phyloP scores from a whole-genome alignment of 495 filamentous ascomycete genomes.

The Aspergillus cristatus region DNA sequence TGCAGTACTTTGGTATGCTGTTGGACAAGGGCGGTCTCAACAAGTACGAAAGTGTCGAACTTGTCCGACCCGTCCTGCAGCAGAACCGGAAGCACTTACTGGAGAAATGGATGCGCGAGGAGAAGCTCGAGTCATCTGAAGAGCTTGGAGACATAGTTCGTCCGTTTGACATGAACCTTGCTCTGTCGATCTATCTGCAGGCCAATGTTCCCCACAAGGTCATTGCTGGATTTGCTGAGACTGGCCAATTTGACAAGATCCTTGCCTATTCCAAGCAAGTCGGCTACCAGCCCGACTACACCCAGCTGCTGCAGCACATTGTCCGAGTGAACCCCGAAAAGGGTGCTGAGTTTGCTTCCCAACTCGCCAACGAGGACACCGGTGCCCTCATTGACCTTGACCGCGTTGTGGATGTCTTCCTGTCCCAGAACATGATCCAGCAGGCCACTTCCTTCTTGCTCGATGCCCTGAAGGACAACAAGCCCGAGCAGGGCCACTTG shows the following conservation, averaged over 20 bases:
- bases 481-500: constrained; percentile 83
- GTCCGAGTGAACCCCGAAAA: constrained; percentile 89
- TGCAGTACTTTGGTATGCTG: constrained; percentile 97
- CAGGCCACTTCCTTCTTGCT: constrained; percentile 95
- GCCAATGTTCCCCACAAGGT: constrained; percentile 87
- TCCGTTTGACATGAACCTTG: constrained; percentile 76
- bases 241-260: constrained; percentile 93
- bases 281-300: constrained; percentile 87
- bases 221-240: constrained; percentile 88
- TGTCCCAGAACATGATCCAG: constrained; percentile 94
- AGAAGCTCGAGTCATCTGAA: constrained; percentile 91
- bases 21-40: constrained; percentile 92
- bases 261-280: constrained; percentile 75
- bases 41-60: constrained; percentile 84
- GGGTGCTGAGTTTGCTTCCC: constrained; percentile 84
- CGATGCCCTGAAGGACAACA: constrained; percentile 87
- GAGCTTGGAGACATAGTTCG: constrained; percentile 92
- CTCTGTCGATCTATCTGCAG: constrained; percentile 75
- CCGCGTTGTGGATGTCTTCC: constrained; percentile 93
- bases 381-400: constrained; percentile 87
- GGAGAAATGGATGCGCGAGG: constrained; percentile 95
- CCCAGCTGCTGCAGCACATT: constrained; percentile 82
- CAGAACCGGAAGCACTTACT: constrained; percentile 93
- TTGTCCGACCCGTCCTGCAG: constrained; percentile 82
- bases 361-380: constrained; percentile 74